Evolutionary conservation across 208 protist genomes (phyloP).

Genomic region (Porcisia hertigi): DNA sequence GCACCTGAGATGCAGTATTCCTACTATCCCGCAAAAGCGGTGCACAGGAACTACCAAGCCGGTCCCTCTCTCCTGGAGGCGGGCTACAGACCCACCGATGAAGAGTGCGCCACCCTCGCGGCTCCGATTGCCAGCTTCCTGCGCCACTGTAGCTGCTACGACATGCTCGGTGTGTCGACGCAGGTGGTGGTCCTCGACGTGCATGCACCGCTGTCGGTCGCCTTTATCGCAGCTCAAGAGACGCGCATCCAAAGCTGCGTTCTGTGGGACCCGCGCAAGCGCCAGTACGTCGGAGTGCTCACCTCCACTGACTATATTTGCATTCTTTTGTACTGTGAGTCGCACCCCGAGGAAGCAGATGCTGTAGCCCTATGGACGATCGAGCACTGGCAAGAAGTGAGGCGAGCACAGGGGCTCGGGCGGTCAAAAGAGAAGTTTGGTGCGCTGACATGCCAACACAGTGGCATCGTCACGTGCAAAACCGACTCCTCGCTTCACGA

Average conservation of each 20-base stretch:
- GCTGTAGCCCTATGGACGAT: slow-evolving; percentile 69
- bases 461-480: slow-evolving; percentile 57
- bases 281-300: slow-evolving; percentile 72
- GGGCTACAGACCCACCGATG: slow-evolving; percentile 57
- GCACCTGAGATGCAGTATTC: slow-evolving; percentile 33
- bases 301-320: slow-evolving; percentile 88
- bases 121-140: slow-evolving; percentile 70
- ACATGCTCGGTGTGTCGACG: slow-evolving; percentile 81
- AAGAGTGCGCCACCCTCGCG: slow-evolving; percentile 60
- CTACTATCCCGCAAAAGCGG: slow-evolving; percentile 30
- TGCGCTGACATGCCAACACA: slow-evolving; percentile 1
- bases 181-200: slow-evolving; percentile 89
- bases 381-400: slow-evolving; percentile 52
- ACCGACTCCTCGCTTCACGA: slow-evolving; percentile 66
- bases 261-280: slow-evolving; percentile 65
- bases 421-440: slow-evolving; percentile 20
- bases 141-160: slow-evolving; percentile 78
- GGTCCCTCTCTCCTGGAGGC: slow-evolving; percentile 37
- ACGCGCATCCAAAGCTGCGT: slow-evolving; percentile 81
- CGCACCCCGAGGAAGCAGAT: slow-evolving; percentile 60
- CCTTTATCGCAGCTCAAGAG: slow-evolving; percentile 90
- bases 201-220: slow-evolving; percentile 63
- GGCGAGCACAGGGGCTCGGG: slow-evolving; percentile 24
- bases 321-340: slow-evolving; percentile 81
- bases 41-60: slow-evolving; percentile 20